These are phyloP conservation scores for Psilocybe subaeruginosa DNA, from an alignment of 768 basidiomycete species.

Conservation along the genomic window DNA sequence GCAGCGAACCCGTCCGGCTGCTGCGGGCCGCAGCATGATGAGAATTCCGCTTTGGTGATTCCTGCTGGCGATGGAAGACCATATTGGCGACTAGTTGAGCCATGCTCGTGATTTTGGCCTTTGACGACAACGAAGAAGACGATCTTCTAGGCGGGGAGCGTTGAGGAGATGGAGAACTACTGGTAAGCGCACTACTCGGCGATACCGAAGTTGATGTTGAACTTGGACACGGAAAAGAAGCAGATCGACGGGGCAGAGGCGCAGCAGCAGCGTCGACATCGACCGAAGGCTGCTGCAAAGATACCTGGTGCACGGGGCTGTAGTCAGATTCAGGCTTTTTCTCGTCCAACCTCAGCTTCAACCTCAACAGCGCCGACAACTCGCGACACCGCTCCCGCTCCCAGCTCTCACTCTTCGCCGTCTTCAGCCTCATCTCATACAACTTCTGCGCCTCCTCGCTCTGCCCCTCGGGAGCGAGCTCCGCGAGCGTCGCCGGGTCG, in stretches of 20 bases:
- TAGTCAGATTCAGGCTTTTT: conserved; percentile 4
- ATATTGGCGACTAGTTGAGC: conserved; percentile 43
- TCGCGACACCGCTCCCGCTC: conserved; percentile 61
- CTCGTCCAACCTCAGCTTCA: conserved; percentile 55
- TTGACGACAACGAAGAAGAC: conserved; percentile 15
- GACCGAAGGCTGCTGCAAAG: neutral
- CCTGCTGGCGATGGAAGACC: conserved; percentile 35
- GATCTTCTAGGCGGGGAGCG: neutral
- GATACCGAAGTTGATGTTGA: neutral
- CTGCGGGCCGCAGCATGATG: neutral
- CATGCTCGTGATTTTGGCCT: conserved; percentile 34
- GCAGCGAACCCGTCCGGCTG: neutral
- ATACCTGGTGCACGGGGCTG: neutral
- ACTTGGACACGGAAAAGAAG: neutral
- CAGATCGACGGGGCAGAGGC: neutral
- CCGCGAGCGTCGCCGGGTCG: conserved; percentile 28
- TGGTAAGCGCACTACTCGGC: too few species aligned
- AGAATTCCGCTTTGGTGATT: conserved; percentile 13
- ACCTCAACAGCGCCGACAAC: conserved; percentile 54
- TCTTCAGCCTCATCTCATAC: conserved; percentile 40
- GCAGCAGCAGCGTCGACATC: neutral
- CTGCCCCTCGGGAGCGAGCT: conserved; percentile 34
- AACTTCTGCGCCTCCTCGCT: conserved; percentile 44
- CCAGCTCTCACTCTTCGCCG: conserved; percentile 38
- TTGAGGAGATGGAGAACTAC: neutral